phyloP scores from a whole-genome alignment of 2,329 filamentous ascomycete species.

The Dothistroma pini region DNA sequence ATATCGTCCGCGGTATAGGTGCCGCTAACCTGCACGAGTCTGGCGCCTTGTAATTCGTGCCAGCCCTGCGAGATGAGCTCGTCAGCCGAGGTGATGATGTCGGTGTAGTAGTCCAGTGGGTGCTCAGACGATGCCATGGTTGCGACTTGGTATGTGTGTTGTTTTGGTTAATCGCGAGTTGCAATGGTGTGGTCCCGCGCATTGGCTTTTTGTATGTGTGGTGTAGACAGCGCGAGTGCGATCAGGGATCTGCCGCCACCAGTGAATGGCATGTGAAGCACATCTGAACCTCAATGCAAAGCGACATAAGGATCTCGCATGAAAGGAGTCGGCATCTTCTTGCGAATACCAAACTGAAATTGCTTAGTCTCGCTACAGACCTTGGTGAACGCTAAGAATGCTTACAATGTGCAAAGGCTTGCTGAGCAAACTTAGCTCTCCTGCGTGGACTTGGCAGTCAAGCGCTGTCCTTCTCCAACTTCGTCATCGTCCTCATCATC shows the following conservation, averaged over 20 bases:
- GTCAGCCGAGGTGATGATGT: not conserved
- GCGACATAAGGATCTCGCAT: not conserved
- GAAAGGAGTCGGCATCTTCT: not conserved
- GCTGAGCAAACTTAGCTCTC: no score
- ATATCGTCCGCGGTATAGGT: not conserved
- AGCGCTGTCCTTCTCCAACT: slow-evolving; percentile 35
- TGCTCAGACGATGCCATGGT: not conserved
- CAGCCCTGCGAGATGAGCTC: not conserved
- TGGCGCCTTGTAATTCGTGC: not conserved
- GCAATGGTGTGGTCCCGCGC: not conserved
- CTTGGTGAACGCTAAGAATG: not conserved
- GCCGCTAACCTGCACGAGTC: not conserved
- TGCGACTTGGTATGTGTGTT: not conserved
- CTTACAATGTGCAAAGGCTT: not conserved
- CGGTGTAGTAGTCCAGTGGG: not conserved
- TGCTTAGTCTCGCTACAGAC: not conserved
- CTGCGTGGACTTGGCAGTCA: slow-evolving; percentile 43
- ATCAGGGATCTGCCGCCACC: not conserved
- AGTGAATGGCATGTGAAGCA: not conserved
- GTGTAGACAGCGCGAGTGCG: not conserved
- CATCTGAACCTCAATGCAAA: not conserved
- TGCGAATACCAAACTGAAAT: not conserved
- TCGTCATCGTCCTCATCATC: slow-evolving; percentile 60
- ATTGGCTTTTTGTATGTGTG: not conserved
- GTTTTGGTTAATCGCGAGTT: not conserved